phyloP scores from a whole-genome alignment of 129 eudicot species.

The Dittrichia graveolens region DNA sequence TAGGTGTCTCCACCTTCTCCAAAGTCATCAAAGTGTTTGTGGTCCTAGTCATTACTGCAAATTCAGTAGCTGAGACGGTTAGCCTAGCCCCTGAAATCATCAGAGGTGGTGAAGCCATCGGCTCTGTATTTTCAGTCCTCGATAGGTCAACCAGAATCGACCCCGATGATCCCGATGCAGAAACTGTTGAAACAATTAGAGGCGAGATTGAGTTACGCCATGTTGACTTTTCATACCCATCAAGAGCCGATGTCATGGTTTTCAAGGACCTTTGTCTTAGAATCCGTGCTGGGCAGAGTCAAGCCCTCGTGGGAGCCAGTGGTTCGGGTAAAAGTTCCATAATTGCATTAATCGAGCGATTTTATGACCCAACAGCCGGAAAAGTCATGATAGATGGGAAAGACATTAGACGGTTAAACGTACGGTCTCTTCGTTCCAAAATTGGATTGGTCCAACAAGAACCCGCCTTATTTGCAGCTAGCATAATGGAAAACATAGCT shows the following conservation, averaged over 20 bases:
- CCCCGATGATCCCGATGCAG: constrained; percentile 85
- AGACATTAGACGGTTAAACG: constrained; percentile 74
- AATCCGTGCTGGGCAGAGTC: constrained; percentile 94
- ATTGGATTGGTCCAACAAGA: constrained; percentile 94
- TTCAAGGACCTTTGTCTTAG: constrained; percentile 86
- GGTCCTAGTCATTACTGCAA: constrained; percentile 86
- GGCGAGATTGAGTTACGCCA: constrained; percentile 93
- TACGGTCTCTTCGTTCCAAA: constrained; percentile 66
- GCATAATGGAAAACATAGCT: constrained; percentile 89
- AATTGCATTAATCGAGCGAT: constrained; percentile 77
- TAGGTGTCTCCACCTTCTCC: constrained; percentile 80
- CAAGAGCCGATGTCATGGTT: constrained; percentile 74
- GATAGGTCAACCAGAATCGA: constrained; percentile 83
- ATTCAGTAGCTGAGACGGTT: constrained; percentile 91
- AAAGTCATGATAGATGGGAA: constrained; percentile 96
- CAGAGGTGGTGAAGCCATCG: constrained; percentile 95
- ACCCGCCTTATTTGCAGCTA: constrained; percentile 87
- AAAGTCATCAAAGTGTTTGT: constrained; percentile 89
- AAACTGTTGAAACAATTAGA: constrained; percentile 60
- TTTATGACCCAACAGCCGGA: constrained; percentile 78
- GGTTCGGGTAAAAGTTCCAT: constrained; percentile 95
- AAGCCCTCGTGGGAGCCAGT: constrained; percentile 94
- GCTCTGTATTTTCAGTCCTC: constrained; percentile 81
- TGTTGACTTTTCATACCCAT: constrained; percentile 91
- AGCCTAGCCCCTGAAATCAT: constrained; percentile 95